Evolutionary conservation across 805 yeast species (phyloP).

Genomic region (Torulaspora delbrueckii): DNA sequence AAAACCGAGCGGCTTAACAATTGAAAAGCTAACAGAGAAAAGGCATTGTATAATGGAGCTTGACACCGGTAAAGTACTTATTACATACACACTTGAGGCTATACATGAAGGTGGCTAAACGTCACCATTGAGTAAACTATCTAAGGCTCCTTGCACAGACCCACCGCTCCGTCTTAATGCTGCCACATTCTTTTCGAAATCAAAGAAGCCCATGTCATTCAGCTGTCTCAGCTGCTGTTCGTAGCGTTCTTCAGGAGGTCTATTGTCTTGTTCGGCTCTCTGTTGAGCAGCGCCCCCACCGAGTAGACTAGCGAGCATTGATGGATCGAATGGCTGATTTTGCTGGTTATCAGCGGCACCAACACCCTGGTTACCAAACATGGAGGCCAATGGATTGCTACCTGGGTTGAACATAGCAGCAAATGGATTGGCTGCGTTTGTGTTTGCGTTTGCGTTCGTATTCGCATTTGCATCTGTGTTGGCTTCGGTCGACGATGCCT

Average conservation of each 20-base stretch:
- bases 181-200: slow-evolving; percentile 84
- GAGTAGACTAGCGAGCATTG: slow-evolving; percentile 43
- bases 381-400: slow-evolving; percentile 43
- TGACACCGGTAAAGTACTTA: not conserved
- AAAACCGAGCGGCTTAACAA: not conserved
- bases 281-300: slow-evolving; percentile 21
- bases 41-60: not conserved
- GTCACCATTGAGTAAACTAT: slow-evolving; percentile 66
- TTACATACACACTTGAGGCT: not conserved
- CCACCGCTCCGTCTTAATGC: slow-evolving; percentile 96
- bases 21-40: too few relatives aligned
- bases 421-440: slow-evolving; percentile 48
- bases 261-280: slow-evolving; percentile 42
- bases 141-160: slow-evolving; percentile 94
- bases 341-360: slow-evolving; percentile 22
- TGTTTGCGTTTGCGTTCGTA: slow-evolving; percentile 21
- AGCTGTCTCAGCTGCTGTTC: slow-evolving; percentile 67
- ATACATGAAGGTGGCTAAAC: slow-evolving; percentile 31
- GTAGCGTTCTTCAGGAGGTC: slow-evolving; percentile 79
- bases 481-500: slow-evolving; percentile 11
- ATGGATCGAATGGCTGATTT: slow-evolving; percentile 46
- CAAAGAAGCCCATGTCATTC: slow-evolving; percentile 83
- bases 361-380: slow-evolving; percentile 23
- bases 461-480: slow-evolving; percentile 19
- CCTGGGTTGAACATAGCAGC: slow-evolving; percentile 40